Conservation (phyloP, 2,329 filamentous ascomycete species). For the Blastomyces silverae region DNA sequence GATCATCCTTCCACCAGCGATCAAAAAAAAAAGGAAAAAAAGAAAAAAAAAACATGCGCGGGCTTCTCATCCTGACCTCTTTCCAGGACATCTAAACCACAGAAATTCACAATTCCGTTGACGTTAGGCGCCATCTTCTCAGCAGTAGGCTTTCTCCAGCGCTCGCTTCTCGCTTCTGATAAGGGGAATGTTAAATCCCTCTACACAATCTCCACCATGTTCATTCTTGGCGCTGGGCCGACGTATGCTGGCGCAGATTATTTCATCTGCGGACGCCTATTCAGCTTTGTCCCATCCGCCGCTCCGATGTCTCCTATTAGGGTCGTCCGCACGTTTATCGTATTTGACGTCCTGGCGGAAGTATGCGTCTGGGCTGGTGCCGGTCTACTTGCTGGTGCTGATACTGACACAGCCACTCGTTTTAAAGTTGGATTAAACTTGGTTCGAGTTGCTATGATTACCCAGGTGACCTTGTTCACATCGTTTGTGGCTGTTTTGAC, state of each 20-base stretch:
- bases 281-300: slow-evolving; percentile 16
- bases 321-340: slow-evolving; percentile 16
- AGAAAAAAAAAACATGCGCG: neutral
- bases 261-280: slow-evolving; percentile 17
- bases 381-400: slow-evolving; percentile 6
- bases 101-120: slow-evolving; percentile 18
- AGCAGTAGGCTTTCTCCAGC: slow-evolving; percentile 14
- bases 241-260: slow-evolving; percentile 19
- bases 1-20: neutral
- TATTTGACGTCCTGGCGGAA: slow-evolving; percentile 18
- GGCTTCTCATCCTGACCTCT: neutral
- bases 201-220: slow-evolving; percentile 14
- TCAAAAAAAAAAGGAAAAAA: neutral
- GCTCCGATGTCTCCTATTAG: slow-evolving; percentile 17
- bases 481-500: slow-evolving; percentile 13
- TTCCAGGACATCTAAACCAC: slow-evolving; percentile 7
- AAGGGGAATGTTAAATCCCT: slow-evolving; percentile 10
- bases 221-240: slow-evolving; percentile 18
- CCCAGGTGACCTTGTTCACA: slow-evolving; percentile 13
- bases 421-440: slow-evolving; percentile 16
- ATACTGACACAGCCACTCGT: neutral
- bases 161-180: slow-evolving; percentile 11
- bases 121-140: slow-evolving; percentile 16
- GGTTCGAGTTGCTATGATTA: slow-evolving; percentile 16
- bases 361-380: slow-evolving; percentile 16